Evolutionary conservation across 441 rosid species (phyloP), one percentile per base, ranked within the genome.

Genomic region (Isatis lusitanica): DNA sequence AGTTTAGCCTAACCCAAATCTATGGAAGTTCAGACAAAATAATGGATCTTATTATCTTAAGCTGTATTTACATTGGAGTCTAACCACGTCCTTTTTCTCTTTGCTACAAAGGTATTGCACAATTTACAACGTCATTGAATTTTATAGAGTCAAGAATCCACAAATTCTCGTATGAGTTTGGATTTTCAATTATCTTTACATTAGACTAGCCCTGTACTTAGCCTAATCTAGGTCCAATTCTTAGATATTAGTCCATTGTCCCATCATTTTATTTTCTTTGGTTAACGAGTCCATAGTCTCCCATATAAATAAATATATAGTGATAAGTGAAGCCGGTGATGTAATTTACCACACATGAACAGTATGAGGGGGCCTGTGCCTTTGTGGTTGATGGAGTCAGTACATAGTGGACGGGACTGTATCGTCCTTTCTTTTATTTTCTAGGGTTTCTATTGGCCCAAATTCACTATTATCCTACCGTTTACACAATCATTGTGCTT

Each of bases 361-460:
- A 69, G 70, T 75, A 2, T 53, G 31, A 7, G 61, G 66, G 74
- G 75, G 66, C 61, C 46, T 69, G 42, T 43, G 44, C 26, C 63
- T 55, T 63, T 63, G 70, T 69, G 46, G 60, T 53, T 69, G 60
- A 57, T 62, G 18, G 59, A 67, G 60, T 42, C 42, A 69, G 18
- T 24, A 18, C 50, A 18, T 63, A 69, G 75, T 69, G 79, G 79
- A 69, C 53, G 51, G 16, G 66, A 46, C 75, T 69, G 79, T 75
- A 18, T 53, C 56, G 60, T 62, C 70, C 70, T 39, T 53, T 55
- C 36, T 68, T 44, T 1, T 21, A 11, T 59, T 47, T 24, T 21
- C 24, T 59, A 66, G 73, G 63, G 40, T 51, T 60, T 68, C 17
- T 61, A 75, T 61, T 61, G 50, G 31, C 43, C 33, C 30, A 52